Evolutionary conservation across 2,329 filamentous ascomycete species (phyloP).

Genomic region (Neurospora crassa): DNA sequence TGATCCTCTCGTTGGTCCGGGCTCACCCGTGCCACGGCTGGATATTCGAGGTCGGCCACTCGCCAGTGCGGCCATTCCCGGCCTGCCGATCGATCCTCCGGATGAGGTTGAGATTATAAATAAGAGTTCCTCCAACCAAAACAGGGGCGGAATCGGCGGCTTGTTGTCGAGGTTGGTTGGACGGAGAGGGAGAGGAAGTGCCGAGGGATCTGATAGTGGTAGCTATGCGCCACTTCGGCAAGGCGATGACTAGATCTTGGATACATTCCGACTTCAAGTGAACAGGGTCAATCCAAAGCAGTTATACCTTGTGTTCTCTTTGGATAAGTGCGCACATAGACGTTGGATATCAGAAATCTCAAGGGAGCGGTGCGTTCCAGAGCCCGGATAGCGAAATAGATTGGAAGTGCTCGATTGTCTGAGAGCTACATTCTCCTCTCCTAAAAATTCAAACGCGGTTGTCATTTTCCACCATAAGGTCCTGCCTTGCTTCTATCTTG

Average conservation of each 20-base stretch:
- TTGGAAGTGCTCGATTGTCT: not conserved
- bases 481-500: not conserved
- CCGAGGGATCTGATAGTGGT: slow-evolving; percentile 23
- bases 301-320: not conserved
- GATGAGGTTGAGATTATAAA: slow-evolving; percentile 36
- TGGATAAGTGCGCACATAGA: not conserved
- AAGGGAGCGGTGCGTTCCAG: not conserved
- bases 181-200: slow-evolving; percentile 23
- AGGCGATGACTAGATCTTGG: slow-evolving; percentile 25
- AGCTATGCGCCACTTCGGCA: slow-evolving; percentile 32
- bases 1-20: slow-evolving; percentile 68
- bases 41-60: slow-evolving; percentile 51
- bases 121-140: slow-evolving; percentile 16
- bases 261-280: not conserved
- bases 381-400: not conserved
- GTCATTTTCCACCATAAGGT: not conserved
- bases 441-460: not conserved
- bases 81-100: slow-evolving; percentile 73
- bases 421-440: not conserved
- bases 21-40: slow-evolving; percentile 72
- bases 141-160: slow-evolving; percentile 35
- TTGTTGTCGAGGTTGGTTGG: slow-evolving; percentile 37
- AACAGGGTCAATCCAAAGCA: not conserved
- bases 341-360: not conserved
- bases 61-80: slow-evolving; percentile 62